Percentiles rank a stretch among this genome's conserved stretches.
phyloP scores from a whole-genome alignment of 306 rosid genomes.

The Fagus sylvatica region DNA sequence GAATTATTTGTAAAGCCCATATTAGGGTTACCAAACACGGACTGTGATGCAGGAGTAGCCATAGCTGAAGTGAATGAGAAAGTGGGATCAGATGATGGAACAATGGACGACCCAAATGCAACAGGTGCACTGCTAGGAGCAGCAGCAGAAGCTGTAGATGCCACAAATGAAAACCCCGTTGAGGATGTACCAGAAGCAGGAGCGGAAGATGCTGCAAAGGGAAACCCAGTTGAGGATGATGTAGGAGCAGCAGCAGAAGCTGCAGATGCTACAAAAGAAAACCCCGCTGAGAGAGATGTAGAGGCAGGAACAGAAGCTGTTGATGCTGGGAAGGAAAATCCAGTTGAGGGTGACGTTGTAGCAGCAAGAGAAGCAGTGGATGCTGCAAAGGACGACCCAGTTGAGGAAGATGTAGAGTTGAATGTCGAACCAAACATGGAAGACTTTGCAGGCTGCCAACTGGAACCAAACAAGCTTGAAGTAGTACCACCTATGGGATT shows the following conservation, averaged over 20 bases:
- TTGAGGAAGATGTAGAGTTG: conserved; percentile 30
- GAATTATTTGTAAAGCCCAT: conserved; percentile 45
- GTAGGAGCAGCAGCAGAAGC: conserved; percentile 33
- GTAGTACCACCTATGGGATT: conserved; percentile 50
- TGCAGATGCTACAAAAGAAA: conserved; percentile 34
- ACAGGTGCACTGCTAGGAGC: conserved; percentile 33
- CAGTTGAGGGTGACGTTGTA: conserved; percentile 26
- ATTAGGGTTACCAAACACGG: conserved; percentile 56
- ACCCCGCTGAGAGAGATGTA: conserved; percentile 24
- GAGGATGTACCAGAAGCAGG: conserved; percentile 16
- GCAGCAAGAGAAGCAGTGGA: conserved; percentile 32
- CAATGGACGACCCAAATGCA: conserved; percentile 50
- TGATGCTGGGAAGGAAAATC: conserved; percentile 25
- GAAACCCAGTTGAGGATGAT: conserved; percentile 26
- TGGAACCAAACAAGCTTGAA: conserved; percentile 46
- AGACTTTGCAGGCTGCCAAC: conserved; percentile 58
- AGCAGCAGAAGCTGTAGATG: conserved; percentile 36
- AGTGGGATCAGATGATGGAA: conserved; percentile 46
- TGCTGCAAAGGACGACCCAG: conserved; percentile 36
- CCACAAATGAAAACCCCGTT: conserved; percentile 35
- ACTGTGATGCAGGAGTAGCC: conserved; percentile 46
- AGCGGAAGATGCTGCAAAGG: conserved; percentile 22
- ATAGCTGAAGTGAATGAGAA: conserved; percentile 63
- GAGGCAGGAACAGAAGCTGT: conserved; percentile 12
- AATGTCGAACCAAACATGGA: conserved; percentile 47